A percentile compares a stretch with the other conserved stretches of the same genome.
Conservation (phyloP, 306 rosid species). For the Corylus avellana region DNA sequence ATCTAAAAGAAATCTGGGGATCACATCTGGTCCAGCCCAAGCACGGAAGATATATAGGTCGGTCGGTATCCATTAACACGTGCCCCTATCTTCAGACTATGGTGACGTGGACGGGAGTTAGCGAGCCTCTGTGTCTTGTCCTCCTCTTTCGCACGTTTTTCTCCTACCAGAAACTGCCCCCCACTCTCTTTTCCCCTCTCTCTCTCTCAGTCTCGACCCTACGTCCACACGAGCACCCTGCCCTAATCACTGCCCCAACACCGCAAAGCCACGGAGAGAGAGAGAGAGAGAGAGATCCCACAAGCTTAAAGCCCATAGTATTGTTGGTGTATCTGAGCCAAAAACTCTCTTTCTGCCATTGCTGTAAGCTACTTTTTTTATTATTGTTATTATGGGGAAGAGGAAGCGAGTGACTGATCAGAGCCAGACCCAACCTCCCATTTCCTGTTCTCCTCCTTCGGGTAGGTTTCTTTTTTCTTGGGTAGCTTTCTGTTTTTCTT, state of each 20-base stretch:
- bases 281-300: slow-evolving; percentile 17
- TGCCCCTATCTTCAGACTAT: slow-evolving; percentile 2
- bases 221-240: slow-evolving; percentile 16
- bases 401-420: slow-evolving; percentile 64
- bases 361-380: neutral
- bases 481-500: neutral
- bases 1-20: too few species aligned
- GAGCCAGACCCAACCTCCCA: slow-evolving; percentile 40
- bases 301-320: slow-evolving; percentile 23
- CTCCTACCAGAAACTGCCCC: neutral
- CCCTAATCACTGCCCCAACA: slow-evolving; percentile 26
- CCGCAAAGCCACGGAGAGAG: slow-evolving; percentile 49
- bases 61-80: neutral
- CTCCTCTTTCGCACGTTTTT: neutral
- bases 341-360: slow-evolving; percentile 20
- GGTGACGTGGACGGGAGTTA: slow-evolving; percentile 28
- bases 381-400: slow-evolving; percentile 48
- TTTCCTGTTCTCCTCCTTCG: slow-evolving; percentile 36
- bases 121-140: neutral
- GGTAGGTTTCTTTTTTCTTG: slow-evolving; percentile 39
- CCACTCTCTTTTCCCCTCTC: neutral
- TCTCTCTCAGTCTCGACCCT: slow-evolving; percentile 30
- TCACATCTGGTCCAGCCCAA: too few species aligned
- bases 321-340: slow-evolving; percentile 36
- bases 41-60: too few species aligned